Conservation (phyloP, 495 filamentous ascomycete genomes). For the Podospora pseudoanserina region DNA sequence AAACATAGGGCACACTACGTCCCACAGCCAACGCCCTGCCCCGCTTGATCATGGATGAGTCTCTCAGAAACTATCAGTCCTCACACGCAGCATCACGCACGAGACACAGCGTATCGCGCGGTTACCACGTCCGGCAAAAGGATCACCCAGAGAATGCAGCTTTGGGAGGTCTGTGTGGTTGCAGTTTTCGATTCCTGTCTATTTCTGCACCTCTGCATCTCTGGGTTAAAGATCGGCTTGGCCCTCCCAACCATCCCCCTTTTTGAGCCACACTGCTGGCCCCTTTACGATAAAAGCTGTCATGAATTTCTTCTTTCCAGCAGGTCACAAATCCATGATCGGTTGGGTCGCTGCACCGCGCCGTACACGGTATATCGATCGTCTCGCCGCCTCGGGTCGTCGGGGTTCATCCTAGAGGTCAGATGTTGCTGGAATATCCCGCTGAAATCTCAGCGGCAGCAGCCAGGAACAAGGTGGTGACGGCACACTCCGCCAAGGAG, state of each 20-base stretch:
- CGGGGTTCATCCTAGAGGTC: neutral
- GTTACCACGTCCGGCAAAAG: neutral
- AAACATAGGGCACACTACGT: neutral
- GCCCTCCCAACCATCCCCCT: neutral
- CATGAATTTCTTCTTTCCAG: constrained; percentile 1
- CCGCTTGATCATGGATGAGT: neutral
- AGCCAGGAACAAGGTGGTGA: constrained; percentile 2
- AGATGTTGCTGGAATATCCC: neutral
- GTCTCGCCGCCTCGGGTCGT: constrained; percentile 9
- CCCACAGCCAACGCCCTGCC: neutral
- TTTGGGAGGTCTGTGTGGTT: constrained; percentile 9
- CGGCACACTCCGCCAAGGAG: neutral
- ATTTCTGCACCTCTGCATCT: neutral
- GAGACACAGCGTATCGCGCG: constrained; percentile 2
- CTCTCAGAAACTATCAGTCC: neutral
- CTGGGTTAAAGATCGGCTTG: constrained; percentile 5
- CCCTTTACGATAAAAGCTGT: neutral
- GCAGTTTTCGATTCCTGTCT: neutral
- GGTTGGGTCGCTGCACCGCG: neutral
- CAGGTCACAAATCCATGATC: neutral
- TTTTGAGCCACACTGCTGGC: neutral
- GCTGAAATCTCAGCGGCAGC: neutral
- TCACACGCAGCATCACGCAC: neutral
- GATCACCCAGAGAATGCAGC: neutral
- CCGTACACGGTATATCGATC: neutral